Base-by-base conservation (phyloP, 1,139 yeast genomes). In the Yamadazyma sp. region DNA sequence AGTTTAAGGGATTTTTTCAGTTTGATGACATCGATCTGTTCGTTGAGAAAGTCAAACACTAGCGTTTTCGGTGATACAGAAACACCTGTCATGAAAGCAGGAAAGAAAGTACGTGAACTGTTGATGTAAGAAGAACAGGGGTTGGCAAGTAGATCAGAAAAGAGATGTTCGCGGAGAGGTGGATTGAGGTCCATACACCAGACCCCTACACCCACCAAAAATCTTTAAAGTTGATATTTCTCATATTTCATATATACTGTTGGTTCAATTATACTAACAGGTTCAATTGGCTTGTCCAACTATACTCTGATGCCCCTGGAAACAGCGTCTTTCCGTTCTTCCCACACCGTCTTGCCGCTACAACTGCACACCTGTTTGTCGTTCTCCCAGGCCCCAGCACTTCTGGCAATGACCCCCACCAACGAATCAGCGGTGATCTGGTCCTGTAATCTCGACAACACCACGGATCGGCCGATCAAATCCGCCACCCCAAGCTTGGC, bases 311-410 rank as follows among this genome's bases (percentile, higher is more conserved):
- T 33, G 1, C 53, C 53, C 16, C 41, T 45, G 29, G 41, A 13
- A 6, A 49, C 38, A 6, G 51, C 53, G 18, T 87, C 96, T 34
- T 68, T 64, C 41, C 97, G 73, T 59, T 92, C 98, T 58, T 92
- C 89, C 98, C 98, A 92, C 20, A 90, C 80, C 1, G 96, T 87
- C 68, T 89, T 88, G 9, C 98, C 98, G 20, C 94, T 81, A 59
- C 98, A 92, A 31, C 94, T 83, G 62, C 98, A 92, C 1, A 92
- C 95, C 47, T 82, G 81, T 62, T 92, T 92, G 53, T 85, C 86
- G 61, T 92, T 92, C 56, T 92, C 96, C 97, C 97, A 92, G 13
- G 82, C 86, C 10, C 98, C 98, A 1, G 98, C 97, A 52, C 95
- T 85, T 55, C 97, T 77, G 2, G 97, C 97, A 57, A 92, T 80